Evolutionary conservation across 2,329 filamentous ascomycete genomes (phyloP), one percentile per base, ranked within the genome.

Genomic region (Fusarium circinatum): DNA sequence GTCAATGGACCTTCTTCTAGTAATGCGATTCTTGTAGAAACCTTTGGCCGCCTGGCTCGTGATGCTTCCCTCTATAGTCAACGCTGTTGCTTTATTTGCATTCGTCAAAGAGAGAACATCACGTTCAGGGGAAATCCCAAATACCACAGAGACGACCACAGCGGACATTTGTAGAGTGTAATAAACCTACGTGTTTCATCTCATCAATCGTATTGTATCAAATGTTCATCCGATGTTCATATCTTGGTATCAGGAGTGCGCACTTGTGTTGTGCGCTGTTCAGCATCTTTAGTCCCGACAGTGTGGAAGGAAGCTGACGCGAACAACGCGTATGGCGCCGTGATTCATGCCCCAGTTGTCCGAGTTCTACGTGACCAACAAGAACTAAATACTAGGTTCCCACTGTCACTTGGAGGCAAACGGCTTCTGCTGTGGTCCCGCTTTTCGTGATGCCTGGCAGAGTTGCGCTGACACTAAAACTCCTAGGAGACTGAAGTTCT

Each of bases 91-190:
- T 34, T 6, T 34, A 15, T 34, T 34, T 8, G 32, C 14, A 34
- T 34, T 15, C 32, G 7, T 34, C 32, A 17, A 34, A 34, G 14
- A 34, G 32, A 34, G 32, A 34, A 34, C 3, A 15, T 34, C 32
- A 17, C 32, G 18, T 15, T 36, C 18, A 7, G 24, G 8, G 5
- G 3, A 28, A 22, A 11, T 10, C 24, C 1, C 28, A 39, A 10
- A 3, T 6, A 17, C 8, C 5, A 22, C 20, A 26, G 3, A 26
- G 14, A 4, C 12, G 3, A 17, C 4, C 30, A 20, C 8, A n/a
- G 17, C 2, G 5, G 10, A 20, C 28, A 13, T 5, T 18, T 39
- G 8, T 18, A 10, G 8, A 28, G 4, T 2, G 20, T 6, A 12
- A 10, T 14, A 14, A 38, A 5, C 24, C 6, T 22, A 22, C 10